phyloP scores from a whole-genome alignment of 2,329 filamentous ascomycete genomes.

The Lasiodiplodia gonubiensis region DNA sequence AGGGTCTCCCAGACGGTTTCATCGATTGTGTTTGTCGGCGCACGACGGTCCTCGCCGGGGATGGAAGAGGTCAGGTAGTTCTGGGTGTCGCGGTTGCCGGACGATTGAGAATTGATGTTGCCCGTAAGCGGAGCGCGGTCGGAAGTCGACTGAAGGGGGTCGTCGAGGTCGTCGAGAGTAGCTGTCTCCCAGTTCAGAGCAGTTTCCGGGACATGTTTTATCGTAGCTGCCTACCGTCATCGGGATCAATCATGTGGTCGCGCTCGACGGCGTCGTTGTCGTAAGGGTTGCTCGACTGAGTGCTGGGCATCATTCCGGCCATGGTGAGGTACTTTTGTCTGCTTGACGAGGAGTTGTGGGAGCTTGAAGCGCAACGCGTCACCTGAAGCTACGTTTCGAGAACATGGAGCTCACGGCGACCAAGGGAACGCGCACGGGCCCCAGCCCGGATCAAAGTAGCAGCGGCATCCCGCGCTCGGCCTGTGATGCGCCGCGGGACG shows the following conservation, averaged over 20 bases:
- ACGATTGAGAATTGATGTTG: constrained; percentile 71
- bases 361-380: constrained; percentile 19
- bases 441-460: background rate
- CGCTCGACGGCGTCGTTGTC: constrained; percentile 55
- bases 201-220: constrained; percentile 27
- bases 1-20: constrained; percentile 98
- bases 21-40: constrained; percentile 91
- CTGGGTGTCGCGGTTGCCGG: constrained; percentile 64
- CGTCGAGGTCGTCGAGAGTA: constrained; percentile 90
- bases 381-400: constrained; percentile 26
- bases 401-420: constrained; percentile 12
- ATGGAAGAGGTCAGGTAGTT: constrained; percentile 88
- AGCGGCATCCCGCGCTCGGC: background rate
- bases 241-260: constrained; percentile 57
- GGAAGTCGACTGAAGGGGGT: constrained; percentile 73
- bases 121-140: constrained; percentile 82
- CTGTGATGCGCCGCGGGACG: background rate
- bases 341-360: background rate
- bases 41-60: constrained; percentile 88
- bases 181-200: constrained; percentile 55
- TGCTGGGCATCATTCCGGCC: constrained; percentile 54
- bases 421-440: constrained; percentile 2
- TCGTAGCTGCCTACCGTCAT: constrained; percentile 51
- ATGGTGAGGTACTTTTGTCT: constrained; percentile 35
- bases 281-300: constrained; percentile 46